These are phyloP conservation scores for Fusarium setosum DNA, from an alignment of 2,329 filamentous ascomycete species.

Conservation along the genomic window DNA sequence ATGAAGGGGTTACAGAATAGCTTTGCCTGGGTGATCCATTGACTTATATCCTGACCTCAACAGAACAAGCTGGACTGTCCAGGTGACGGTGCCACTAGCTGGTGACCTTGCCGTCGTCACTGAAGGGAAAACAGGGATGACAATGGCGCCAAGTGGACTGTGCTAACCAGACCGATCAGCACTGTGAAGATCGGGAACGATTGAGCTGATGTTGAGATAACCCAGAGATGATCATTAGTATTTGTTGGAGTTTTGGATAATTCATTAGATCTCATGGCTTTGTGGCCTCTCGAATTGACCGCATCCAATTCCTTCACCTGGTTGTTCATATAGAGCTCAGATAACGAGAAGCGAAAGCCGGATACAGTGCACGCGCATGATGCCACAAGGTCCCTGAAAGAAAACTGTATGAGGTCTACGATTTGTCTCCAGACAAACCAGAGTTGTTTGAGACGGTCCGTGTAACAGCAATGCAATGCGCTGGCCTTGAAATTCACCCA, in stretches of 20 bases:
- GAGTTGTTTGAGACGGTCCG: slow-evolving; percentile 13
- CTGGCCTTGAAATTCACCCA: not conserved
- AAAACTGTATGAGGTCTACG: slow-evolving; percentile 25
- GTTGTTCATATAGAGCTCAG: slow-evolving; percentile 1
- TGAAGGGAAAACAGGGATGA: slow-evolving; percentile 44
- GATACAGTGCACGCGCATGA: slow-evolving; percentile 45
- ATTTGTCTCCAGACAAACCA: not conserved
- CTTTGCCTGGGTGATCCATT: not conserved
- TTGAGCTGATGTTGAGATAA: slow-evolving; percentile 7
- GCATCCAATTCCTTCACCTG: slow-evolving; percentile 21
- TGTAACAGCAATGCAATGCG: slow-evolving; percentile 15
- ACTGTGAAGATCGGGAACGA: slow-evolving; percentile 30
- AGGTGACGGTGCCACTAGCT: slow-evolving; percentile 42
- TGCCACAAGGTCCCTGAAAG: slow-evolving; percentile 37
- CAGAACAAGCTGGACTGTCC: slow-evolving; percentile 21
- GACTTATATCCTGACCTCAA: slow-evolving; percentile 30
- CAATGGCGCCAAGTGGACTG: slow-evolving; percentile 40
- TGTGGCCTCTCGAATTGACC: slow-evolving; percentile 34
- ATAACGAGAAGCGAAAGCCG: slow-evolving; percentile 5
- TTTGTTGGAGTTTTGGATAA: not conserved
- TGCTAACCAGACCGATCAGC: slow-evolving; percentile 31
- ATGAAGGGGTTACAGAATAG: not conserved
- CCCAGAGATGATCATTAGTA: not conserved
- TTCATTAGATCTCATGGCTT: not conserved
- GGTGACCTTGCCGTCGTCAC: slow-evolving; percentile 43